A percentile compares a stretch with the other conserved stretches of the same genome.
Evolutionary conservation across 352 stramenopile genomes (phyloP).

Genomic region (Globisporangium nodosum): DNA sequence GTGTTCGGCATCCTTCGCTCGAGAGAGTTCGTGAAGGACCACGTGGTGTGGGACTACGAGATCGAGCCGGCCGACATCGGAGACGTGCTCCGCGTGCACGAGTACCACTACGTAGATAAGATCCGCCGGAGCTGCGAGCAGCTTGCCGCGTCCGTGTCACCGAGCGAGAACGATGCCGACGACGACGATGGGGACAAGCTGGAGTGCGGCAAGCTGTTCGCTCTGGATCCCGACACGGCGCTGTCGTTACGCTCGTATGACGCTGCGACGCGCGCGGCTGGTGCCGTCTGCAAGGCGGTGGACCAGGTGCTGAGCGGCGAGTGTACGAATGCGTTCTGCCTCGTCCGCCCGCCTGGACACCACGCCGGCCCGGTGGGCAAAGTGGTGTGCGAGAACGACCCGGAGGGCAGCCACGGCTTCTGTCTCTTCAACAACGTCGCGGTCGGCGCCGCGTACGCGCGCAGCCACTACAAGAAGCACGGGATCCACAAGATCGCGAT

Average conservation of each 20-base stretch:
- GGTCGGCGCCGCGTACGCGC: conserved; percentile 95
- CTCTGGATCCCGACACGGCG: conserved; percentile 73
- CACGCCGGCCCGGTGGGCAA: conserved; percentile 94
- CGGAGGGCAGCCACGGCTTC: conserved; percentile 88
- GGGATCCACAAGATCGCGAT: conserved; percentile 94
- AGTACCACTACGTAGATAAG: conserved; percentile 84
- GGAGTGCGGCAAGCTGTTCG: conserved; percentile 32
- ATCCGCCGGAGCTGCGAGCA: conserved; percentile 40
- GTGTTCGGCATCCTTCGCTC: conserved; percentile 66
- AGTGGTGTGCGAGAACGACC: conserved; percentile 91
- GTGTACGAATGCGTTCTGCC: conserved; percentile 95
- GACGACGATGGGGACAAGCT: conserved; percentile 24
- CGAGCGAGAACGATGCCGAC: conserved; percentile 6
- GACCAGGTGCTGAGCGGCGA: conserved; percentile 84
- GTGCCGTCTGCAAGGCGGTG: conserved; percentile 78
- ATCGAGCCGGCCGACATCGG: conserved; percentile 70
- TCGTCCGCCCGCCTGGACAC: conserved; percentile 95
- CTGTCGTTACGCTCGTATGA: conserved; percentile 76
- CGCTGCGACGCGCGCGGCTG: conserved; percentile 71
- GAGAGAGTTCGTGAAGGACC: conserved; percentile 51
- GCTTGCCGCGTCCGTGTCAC: conserved; percentile 17
- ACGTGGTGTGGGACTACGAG: conserved; percentile 63
- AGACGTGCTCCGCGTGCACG: conserved; percentile 89
- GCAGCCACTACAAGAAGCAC: conserved; percentile 87
- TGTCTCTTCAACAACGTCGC: conserved; percentile 99